A percentile compares a stretch with the other conserved stretches of the same genome.
Evolutionary conservation across 805 yeast genomes (phyloP).

Genomic region (Yarrowia sp.): DNA sequence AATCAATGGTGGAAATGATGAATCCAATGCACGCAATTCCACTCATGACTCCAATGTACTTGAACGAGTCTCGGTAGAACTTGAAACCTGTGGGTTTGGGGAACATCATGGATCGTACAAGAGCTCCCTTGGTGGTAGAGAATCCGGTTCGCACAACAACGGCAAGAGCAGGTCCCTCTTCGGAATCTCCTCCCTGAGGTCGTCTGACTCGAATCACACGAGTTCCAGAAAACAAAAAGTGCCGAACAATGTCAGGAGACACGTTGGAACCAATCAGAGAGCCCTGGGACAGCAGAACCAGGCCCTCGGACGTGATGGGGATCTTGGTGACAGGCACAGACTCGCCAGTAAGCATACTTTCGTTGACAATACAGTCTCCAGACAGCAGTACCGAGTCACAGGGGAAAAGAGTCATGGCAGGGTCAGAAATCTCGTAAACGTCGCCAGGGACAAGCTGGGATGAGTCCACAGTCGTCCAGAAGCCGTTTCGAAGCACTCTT

Average conservation of each 20-base stretch:
- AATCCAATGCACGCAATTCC: conserved; percentile 82
- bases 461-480: conserved; percentile 80
- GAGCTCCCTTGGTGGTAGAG: conserved; percentile 90
- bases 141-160: conserved; percentile 88
- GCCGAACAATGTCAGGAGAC: conserved; percentile 63
- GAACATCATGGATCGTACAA: conserved; percentile 91
- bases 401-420: conserved; percentile 68
- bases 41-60: conserved; percentile 93
- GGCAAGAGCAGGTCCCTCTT: conserved; percentile 73
- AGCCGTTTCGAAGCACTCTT: conserved; percentile 86
- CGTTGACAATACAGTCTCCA: conserved; percentile 96
- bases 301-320: conserved; percentile 60
- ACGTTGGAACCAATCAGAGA: conserved; percentile 49
- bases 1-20: conserved; percentile 74
- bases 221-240: conserved; percentile 84
- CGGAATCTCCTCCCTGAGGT: conserved; percentile 45
- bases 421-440: conserved; percentile 86
- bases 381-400: conserved; percentile 83
- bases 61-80: conserved; percentile 90
- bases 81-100: conserved; percentile 94
- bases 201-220: conserved; percentile 78
- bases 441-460: conserved; percentile 93
- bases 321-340: conserved; percentile 91
- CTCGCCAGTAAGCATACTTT: conserved; percentile 97
- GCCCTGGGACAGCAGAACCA: conserved; percentile 38